These are phyloP conservation scores for Naganishia onofrii DNA, from an alignment of 768 basidiomycete species.

Conservation along the genomic window DNA sequence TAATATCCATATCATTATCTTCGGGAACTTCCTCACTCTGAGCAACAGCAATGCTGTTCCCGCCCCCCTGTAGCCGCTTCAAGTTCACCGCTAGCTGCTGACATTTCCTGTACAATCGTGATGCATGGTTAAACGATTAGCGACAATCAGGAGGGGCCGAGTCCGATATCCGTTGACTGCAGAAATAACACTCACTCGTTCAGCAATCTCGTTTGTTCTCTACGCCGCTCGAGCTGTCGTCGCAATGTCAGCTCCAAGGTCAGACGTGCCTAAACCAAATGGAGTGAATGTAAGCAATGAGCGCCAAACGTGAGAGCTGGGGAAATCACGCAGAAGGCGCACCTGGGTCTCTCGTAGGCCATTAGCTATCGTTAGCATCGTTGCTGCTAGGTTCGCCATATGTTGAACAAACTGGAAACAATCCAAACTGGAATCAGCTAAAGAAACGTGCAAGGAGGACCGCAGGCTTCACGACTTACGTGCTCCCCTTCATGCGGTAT, in stretches of 20 bases:
- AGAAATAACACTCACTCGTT: constrained; percentile 3
- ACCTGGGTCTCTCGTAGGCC: constrained; percentile 23
- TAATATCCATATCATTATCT: neutral
- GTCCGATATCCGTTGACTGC: too few relatives aligned
- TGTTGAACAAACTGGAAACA: constrained; percentile 26
- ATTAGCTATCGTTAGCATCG: constrained; percentile 27
- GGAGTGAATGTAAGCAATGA: neutral
- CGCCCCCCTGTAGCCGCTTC: neutral
- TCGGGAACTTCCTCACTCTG: too few relatives aligned
- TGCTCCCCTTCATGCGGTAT: constrained; percentile 25
- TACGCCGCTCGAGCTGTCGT: constrained; percentile 24
- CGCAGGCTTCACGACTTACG: neutral
- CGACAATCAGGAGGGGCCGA: neutral
- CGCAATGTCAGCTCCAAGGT: constrained; percentile 25
- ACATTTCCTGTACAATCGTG: constrained; percentile 1
- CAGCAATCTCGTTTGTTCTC: constrained; percentile 21
- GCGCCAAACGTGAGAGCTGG: neutral
- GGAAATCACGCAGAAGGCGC: neutral
- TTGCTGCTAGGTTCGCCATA: constrained; percentile 23
- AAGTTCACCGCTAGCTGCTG: constrained; percentile 1
- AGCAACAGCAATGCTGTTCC: too few relatives aligned
- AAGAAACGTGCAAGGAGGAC: neutral
- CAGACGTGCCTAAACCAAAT: constrained; percentile 3
- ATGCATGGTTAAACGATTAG: neutral
- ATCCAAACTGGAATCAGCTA: neutral